phyloP scores from a whole-genome alignment of 495 filamentous ascomycete genomes.

The Penicillium angulare region DNA sequence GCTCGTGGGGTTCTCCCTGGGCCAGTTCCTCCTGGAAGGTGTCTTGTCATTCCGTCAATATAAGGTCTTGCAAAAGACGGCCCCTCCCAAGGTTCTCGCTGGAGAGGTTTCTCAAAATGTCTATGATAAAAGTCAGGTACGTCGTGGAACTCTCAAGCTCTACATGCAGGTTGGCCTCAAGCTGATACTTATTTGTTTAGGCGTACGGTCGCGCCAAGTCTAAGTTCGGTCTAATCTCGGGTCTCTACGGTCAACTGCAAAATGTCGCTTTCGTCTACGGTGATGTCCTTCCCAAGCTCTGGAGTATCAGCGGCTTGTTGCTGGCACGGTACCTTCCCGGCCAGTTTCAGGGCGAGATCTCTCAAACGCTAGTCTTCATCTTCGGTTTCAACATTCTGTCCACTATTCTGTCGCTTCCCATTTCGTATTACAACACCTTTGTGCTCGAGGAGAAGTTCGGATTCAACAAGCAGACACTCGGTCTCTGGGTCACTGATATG shows the following conservation, averaged over 20 bases:
- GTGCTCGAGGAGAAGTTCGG: constrained; percentile 95
- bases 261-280: constrained; percentile 85
- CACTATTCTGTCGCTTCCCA: constrained; percentile 73
- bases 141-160: background rate
- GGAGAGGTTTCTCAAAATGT: constrained; percentile 85
- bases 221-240: constrained; percentile 75
- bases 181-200: constrained; percentile 33
- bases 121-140: constrained; percentile 89
- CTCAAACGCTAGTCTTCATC: constrained; percentile 89
- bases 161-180: constrained; percentile 2
- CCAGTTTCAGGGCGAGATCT: constrained; percentile 85
- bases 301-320: constrained; percentile 74
- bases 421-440: constrained; percentile 88
- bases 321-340: constrained; percentile 70
- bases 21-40: constrained; percentile 83
- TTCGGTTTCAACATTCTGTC: constrained; percentile 81
- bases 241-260: constrained; percentile 80
- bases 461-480: constrained; percentile 95
- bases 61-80: constrained; percentile 71
- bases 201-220: constrained; percentile 95
- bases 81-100: constrained; percentile 78
- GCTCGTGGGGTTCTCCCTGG: constrained; percentile 87
- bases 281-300: constrained; percentile 86
- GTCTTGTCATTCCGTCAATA: constrained; percentile 87
- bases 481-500: constrained; percentile 86